Conservation (phyloP, 345 rosid species). For the Linum trigynum region DNA sequence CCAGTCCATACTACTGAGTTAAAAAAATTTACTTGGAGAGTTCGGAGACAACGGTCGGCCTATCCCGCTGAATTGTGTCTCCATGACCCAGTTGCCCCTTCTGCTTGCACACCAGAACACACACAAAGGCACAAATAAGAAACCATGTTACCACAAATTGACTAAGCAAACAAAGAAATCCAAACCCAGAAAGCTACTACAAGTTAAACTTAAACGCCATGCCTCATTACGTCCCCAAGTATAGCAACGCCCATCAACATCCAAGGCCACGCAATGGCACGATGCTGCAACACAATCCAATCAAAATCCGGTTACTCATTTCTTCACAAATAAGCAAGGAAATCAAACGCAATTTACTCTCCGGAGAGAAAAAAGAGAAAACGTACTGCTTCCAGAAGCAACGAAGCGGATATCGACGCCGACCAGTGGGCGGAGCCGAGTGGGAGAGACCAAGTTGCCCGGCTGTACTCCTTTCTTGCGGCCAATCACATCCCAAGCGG, state of each 20-base stretch:
- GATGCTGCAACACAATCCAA: constrained; percentile 40
- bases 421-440: constrained; percentile 83
- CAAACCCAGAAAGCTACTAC: not conserved
- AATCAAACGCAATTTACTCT: not conserved
- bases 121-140: constrained; percentile 14
- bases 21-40: constrained; percentile 60
- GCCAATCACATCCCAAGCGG: constrained; percentile 71
- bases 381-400: constrained; percentile 76
- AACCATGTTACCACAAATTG: constrained; percentile 13
- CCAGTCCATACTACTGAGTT: not conserved
- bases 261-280: constrained; percentile 95
- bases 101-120: constrained; percentile 24
- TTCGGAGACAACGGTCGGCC: constrained; percentile 86
- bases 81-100: constrained; percentile 98
- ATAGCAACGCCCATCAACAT: constrained; percentile 88
- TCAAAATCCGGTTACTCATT: not conserved
- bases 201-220: constrained; percentile 8
- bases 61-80: constrained; percentile 78
- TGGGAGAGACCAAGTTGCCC: constrained; percentile 77
- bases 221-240: constrained; percentile 99
- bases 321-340: not conserved
- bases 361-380: constrained; percentile 1
- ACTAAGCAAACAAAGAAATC: constrained; percentile 6
- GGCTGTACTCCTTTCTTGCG: constrained; percentile 52
- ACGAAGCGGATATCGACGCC: constrained; percentile 68